These are phyloP conservation scores for Phialemoniopsis sp. DNA, from an alignment of 2,329 filamentous ascomycete species.

Conservation along the genomic window DNA sequence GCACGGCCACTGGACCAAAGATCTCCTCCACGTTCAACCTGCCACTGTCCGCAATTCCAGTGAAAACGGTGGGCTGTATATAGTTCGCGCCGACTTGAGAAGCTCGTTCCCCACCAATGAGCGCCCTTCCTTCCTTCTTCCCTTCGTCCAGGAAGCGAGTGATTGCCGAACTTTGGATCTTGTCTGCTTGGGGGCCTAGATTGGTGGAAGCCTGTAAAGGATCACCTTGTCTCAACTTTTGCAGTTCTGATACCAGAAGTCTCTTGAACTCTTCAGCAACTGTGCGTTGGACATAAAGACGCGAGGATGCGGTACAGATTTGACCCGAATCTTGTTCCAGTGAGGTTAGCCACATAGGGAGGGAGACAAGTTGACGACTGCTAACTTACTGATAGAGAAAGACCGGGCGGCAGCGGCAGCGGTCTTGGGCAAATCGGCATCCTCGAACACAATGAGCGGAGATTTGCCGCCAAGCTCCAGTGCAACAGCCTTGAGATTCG, in stretches of 20 bases:
- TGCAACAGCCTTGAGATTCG: constrained; percentile 51
- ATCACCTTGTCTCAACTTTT: constrained; percentile 50
- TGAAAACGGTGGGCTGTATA: constrained; percentile 12
- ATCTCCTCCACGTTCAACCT: constrained; percentile 45
- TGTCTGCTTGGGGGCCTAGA: constrained; percentile 57
- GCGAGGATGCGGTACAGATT: constrained; percentile 70
- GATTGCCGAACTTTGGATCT: constrained; percentile 58
- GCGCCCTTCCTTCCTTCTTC: constrained; percentile 54
- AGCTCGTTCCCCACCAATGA: constrained; percentile 39
- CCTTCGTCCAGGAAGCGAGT: constrained; percentile 55
- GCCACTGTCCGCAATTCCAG: constrained; percentile 7
- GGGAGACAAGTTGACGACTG: too few relatives aligned
- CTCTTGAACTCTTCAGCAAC: constrained; percentile 59
- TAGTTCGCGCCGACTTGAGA: constrained; percentile 9
- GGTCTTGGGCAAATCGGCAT: constrained; percentile 57
- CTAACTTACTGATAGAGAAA: constrained; percentile 37
- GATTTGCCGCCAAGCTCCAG: constrained; percentile 59
- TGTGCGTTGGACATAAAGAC: constrained; percentile 61
- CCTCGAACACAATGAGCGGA: constrained; percentile 54
- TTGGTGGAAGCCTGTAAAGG: constrained; percentile 51
- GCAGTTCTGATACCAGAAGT: constrained; percentile 37
- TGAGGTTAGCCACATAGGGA: too few relatives aligned
- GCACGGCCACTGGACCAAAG: constrained; percentile 55
- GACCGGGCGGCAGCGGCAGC: constrained; percentile 20
- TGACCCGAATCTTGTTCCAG: too few relatives aligned